Evolutionary conservation across 331 rosid genomes (phyloP).

Genomic region (Phaseolus coccineus): DNA sequence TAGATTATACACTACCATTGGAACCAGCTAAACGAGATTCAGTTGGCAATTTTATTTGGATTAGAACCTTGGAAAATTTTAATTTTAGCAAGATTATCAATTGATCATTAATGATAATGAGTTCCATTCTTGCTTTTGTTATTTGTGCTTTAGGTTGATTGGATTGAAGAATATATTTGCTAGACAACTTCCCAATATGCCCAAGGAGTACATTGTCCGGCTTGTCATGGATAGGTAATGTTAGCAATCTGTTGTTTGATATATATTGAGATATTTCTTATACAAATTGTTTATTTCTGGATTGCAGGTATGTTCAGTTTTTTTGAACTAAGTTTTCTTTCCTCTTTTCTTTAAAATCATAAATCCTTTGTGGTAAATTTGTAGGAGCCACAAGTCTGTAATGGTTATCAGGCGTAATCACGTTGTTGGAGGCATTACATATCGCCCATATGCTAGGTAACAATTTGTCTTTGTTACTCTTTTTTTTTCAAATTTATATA

Average conservation of each 20-base stretch:
- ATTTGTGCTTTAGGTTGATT: constrained; percentile 69
- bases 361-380: constrained; percentile 44
- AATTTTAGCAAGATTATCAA: constrained; percentile 14
- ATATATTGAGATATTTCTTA: constrained; percentile 1
- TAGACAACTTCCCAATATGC: constrained; percentile 96
- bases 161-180: constrained; percentile 98
- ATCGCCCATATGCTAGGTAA: constrained; percentile 93
- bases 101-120: constrained; percentile 28
- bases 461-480: constrained; percentile 18
- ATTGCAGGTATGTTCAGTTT: neutral
- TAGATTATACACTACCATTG: neutral
- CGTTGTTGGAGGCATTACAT: constrained; percentile 97
- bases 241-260: neutral
- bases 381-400: constrained; percentile 95
- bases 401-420: constrained; percentile 88
- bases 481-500: constrained; percentile 18
- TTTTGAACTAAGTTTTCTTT: neutral
- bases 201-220: constrained; percentile 98
- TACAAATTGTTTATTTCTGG: neutral
- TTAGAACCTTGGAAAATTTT: constrained; percentile 1
- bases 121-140: constrained; percentile 42
- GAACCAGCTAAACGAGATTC: constrained; percentile 16
- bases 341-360: neutral
- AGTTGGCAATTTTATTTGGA: constrained; percentile 8
- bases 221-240: constrained; percentile 98